These are phyloP conservation scores for Lodderomyces beijingensis DNA, from an alignment of 1,139 yeast species.

Conservation along the genomic window DNA sequence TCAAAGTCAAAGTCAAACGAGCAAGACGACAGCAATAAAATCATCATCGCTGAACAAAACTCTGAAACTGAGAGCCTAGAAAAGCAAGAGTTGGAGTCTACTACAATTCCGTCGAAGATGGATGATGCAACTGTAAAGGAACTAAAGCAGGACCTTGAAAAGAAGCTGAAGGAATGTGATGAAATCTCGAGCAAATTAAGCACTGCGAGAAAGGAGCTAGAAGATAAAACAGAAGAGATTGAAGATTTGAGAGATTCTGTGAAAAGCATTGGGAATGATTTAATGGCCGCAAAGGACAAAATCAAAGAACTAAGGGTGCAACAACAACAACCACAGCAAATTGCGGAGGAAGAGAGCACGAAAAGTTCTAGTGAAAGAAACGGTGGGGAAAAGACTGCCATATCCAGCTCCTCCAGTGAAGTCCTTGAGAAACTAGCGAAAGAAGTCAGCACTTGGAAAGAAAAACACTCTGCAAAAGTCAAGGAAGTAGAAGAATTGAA, in stretches of 20 bases:
- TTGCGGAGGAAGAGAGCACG: slow-evolving; percentile 1
- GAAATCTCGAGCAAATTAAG: slow-evolving; percentile 15
- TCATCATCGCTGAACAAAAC: too few species aligned
- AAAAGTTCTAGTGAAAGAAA: neutral
- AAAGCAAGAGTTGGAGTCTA: too few species aligned
- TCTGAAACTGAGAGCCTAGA: too few species aligned
- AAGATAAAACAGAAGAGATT: slow-evolving; percentile 45
- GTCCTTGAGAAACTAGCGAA: neutral
- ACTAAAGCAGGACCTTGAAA: slow-evolving; percentile 4
- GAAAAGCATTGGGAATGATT: slow-evolving; percentile 67
- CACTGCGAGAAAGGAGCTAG: slow-evolving; percentile 17
- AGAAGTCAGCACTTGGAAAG: slow-evolving; percentile 8
- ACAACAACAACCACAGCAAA: neutral
- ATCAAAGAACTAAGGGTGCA: slow-evolving; percentile 19
- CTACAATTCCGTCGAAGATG: slow-evolving; percentile 1
- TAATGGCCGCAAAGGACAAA: slow-evolving; percentile 53
- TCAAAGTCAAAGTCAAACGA: slow-evolving; percentile 5
- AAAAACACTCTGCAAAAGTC: slow-evolving; percentile 4
- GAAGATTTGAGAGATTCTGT: slow-evolving; percentile 67
- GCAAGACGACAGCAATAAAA: slow-evolving; percentile 5
- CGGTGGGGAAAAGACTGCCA: neutral
- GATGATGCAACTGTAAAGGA: neutral
- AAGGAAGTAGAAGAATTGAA: slow-evolving; percentile 9
- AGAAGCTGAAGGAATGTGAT: slow-evolving; percentile 14
- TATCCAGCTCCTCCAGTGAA: neutral